Conservation (phyloP, 192 early-diverging fungal species). For the Linnemannia schmuckeri region DNA sequence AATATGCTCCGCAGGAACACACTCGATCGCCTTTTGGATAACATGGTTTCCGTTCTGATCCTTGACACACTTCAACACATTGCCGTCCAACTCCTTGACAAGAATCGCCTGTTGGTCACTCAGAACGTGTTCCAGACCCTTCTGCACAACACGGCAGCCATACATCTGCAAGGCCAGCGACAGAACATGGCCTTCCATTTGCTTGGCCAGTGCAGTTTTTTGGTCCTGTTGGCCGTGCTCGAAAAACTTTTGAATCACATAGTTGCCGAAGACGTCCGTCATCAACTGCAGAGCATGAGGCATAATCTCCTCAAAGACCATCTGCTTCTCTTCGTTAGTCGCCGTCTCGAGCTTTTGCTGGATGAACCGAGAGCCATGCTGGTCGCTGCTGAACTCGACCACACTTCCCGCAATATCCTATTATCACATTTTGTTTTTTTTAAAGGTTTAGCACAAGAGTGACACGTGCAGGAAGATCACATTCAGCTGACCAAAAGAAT, state of each 20-base stretch:
- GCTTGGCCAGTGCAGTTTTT: conserved; percentile 91
- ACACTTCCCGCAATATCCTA: conserved; percentile 94
- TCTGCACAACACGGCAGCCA: conserved; percentile 98
- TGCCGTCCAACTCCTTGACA: conserved; percentile 93
- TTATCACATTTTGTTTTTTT: background rate
- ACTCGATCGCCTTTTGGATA: conserved; percentile 99
- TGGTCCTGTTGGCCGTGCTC: conserved; percentile 97
- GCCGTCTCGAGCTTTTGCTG: conserved; percentile 98
- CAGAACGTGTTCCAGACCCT: conserved; percentile 93
- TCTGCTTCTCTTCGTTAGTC: conserved; percentile 92
- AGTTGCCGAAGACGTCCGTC: conserved; percentile 99
- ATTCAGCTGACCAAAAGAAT: conserved; percentile 4
- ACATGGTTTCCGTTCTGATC: conserved; percentile 99
- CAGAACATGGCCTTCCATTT: conserved; percentile 97
- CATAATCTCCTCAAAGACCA: conserved; percentile 97
- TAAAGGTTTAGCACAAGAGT: background rate
- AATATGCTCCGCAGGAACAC: conserved; percentile 93
- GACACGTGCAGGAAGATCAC: too few relatives aligned
- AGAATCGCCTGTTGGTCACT: conserved; percentile 92
- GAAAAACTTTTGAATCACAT: conserved; percentile 99
- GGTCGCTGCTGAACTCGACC: conserved; percentile 98
- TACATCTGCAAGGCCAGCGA: conserved; percentile 98
- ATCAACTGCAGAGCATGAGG: conserved; percentile 93
- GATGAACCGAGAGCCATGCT: conserved; percentile 98
- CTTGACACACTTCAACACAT: conserved; percentile 98